phyloP scores from a whole-genome alignment of 768 basidiomycete genomes.

The Paxillus ammoniavirescens region DNA sequence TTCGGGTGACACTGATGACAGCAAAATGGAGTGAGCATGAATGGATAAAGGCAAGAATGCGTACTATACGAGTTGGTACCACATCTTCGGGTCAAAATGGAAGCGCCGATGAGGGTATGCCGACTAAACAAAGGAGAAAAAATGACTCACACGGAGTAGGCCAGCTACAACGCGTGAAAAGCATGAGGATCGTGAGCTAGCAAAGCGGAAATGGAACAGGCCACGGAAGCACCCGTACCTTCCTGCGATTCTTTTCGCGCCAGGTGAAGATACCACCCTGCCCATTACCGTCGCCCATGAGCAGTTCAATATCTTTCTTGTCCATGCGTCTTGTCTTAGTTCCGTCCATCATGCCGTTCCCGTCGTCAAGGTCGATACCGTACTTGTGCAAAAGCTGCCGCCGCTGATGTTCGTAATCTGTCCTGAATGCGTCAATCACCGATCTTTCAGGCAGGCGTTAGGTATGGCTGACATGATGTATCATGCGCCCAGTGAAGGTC shows the following conservation, averaged over 20 bases:
- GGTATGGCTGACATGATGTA: slow-evolving; percentile 63
- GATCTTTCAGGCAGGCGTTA: slow-evolving; percentile 4
- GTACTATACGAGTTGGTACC: slow-evolving; percentile 86
- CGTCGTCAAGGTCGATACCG: slow-evolving; percentile 91
- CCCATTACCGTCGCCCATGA: slow-evolving; percentile 83
- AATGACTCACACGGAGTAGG: slow-evolving; percentile 78
- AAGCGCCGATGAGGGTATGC: slow-evolving; percentile 20
- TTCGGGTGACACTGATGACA: slow-evolving; percentile 76
- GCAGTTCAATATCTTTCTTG: slow-evolving; percentile 75
- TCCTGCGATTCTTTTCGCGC: slow-evolving; percentile 90
- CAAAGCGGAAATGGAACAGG: slow-evolving; percentile 28
- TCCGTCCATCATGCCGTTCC: slow-evolving; percentile 60
- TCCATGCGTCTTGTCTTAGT: slow-evolving; percentile 77
- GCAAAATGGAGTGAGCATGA: slow-evolving; percentile 24
- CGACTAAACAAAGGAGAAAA: slow-evolving; percentile 15
- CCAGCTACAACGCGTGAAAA: slow-evolving; percentile 51
- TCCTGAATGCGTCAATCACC: slow-evolving; percentile 14
- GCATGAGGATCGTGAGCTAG: slow-evolving; percentile 20
- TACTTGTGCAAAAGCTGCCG: slow-evolving; percentile 85
- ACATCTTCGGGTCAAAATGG: slow-evolving; percentile 51
- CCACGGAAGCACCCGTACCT: slow-evolving; percentile 51
- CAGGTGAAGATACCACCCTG: slow-evolving; percentile 88
- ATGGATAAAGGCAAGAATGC: slow-evolving; percentile 33
- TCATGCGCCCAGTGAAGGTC: slow-evolving; percentile 98
- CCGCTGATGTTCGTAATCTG: slow-evolving; percentile 95